A percentile compares a stretch with the other conserved stretches of the same genome.
These are phyloP conservation scores for Candida ficus DNA, from an alignment of 805 yeast genomes.

Conservation along the genomic window DNA sequence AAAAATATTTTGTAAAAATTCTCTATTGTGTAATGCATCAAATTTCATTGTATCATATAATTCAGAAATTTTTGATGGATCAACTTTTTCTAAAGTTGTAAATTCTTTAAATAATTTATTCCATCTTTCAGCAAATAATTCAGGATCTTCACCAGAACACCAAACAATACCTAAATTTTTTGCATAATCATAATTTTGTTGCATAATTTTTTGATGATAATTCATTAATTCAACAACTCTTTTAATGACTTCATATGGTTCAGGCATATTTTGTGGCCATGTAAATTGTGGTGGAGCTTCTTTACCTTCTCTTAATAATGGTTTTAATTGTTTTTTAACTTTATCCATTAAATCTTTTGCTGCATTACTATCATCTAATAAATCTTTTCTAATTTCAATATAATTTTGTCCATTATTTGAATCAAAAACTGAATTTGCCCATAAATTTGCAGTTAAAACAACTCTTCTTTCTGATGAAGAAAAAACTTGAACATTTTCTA, in stretches of 20 bases:
- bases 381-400: conserved; percentile 78
- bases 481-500: conserved; percentile 79
- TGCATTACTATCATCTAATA: conserved; percentile 94
- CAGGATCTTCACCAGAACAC: conserved; percentile 97
- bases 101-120: conserved; percentile 92
- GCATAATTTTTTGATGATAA: conserved; percentile 81
- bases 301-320: conserved; percentile 88
- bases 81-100: conserved; percentile 88
- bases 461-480: conserved; percentile 96
- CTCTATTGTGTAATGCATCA: conserved; percentile 93
- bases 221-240: conserved; percentile 94
- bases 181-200: conserved; percentile 63
- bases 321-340: conserved; percentile 94
- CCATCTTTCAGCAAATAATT: conserved; percentile 91
- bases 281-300: conserved; percentile 97
- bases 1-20: conserved; percentile 79
- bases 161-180: conserved; percentile 69
- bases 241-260: conserved; percentile 90
- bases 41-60: conserved; percentile 97
- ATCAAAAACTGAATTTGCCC: conserved; percentile 62
- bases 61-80: conserved; percentile 95
- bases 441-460: conserved; percentile 83
- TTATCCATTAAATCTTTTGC: conserved; percentile 98
- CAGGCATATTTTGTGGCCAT: conserved; percentile 98
- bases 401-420: conserved; percentile 73